Evolutionary conservation across 805 yeast species (phyloP).

Genomic region (Wickerhamia fluorescens): DNA sequence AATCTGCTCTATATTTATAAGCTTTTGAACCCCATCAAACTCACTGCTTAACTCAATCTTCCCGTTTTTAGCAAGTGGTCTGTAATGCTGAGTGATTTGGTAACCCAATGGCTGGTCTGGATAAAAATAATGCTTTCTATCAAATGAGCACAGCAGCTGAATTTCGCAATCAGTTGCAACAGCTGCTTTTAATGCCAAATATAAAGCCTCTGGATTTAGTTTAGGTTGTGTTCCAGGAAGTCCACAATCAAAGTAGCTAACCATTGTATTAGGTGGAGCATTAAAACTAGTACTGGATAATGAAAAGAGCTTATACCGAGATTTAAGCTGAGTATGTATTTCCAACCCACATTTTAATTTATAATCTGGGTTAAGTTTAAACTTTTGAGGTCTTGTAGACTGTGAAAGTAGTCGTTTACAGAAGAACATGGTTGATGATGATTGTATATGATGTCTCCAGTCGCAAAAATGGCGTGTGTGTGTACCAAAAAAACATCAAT

Average conservation of each 20-base stretch:
- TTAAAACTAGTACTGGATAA: constrained; percentile 42
- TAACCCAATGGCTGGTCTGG: constrained; percentile 96
- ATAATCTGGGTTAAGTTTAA: constrained; percentile 12
- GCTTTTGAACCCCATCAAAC: constrained; percentile 49
- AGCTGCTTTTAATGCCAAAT: constrained; percentile 67
- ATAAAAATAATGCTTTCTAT: constrained; percentile 92
- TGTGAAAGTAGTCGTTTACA: constrained; percentile 1
- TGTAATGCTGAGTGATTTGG: constrained; percentile 86
- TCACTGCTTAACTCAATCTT: constrained; percentile 37
- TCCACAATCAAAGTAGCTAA: constrained; percentile 76
- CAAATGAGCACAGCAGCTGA: constrained; percentile 58
- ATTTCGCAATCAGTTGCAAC: constrained; percentile 58
- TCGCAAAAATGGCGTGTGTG: no score
- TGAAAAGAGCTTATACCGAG: constrained; percentile 73
- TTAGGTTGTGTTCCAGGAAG: constrained; percentile 91
- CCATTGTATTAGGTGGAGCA: constrained; percentile 56
- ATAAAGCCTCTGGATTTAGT: constrained; percentile 67
- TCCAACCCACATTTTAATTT: constrained; percentile 79
- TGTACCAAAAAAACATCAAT: no score
- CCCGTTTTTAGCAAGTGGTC: constrained; percentile 74
- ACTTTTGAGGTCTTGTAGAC: no score
- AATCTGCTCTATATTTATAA: constrained; percentile 64
- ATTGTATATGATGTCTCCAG: no score
- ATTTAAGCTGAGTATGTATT: constrained; percentile 83
- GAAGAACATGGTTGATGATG: not conserved